Percentiles rank a stretch among this genome's conserved stretches.
Evolutionary conservation across 768 basidiomycete species (phyloP).

Genomic region (Suillus americanus): DNA sequence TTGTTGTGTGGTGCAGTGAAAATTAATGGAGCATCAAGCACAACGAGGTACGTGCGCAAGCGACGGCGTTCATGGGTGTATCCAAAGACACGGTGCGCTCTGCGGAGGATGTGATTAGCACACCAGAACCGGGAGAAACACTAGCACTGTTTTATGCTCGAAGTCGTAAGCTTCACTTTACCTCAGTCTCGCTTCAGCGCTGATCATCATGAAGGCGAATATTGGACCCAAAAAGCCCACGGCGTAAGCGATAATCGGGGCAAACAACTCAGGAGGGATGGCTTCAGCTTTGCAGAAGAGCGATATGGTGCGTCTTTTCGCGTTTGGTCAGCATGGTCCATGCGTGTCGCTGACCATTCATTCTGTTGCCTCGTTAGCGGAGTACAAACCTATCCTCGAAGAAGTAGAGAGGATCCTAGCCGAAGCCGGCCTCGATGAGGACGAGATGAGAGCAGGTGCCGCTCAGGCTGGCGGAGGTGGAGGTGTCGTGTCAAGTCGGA

Average conservation of each 20-base stretch:
- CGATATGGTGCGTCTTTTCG: slow-evolving; percentile 59
- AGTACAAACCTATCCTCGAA: slow-evolving; percentile 78
- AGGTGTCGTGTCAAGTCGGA: slow-evolving; percentile 39
- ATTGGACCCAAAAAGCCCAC: slow-evolving; percentile 78
- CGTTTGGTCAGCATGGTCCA: not conserved
- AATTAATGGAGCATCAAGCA: slow-evolving; percentile 8
- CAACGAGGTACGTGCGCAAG: slow-evolving; percentile 43
- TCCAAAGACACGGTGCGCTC: slow-evolving; percentile 52
- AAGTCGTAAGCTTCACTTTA: slow-evolving; percentile 51
- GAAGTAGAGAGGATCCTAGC: slow-evolving; percentile 82
- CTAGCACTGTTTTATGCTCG: slow-evolving; percentile 82
- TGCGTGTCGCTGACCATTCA: slow-evolving; percentile 3
- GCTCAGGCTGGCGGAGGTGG: slow-evolving; percentile 30
- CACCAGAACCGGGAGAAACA: slow-evolving; percentile 83
- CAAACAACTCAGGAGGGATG: slow-evolving; percentile 75
- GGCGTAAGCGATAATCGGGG: slow-evolving; percentile 61
- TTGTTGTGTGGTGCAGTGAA: not conserved
- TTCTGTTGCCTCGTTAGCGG: slow-evolving; percentile 39
- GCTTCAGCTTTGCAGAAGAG: slow-evolving; percentile 73
- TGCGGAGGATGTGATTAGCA: slow-evolving; percentile 71
- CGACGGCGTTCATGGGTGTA: slow-evolving; percentile 62
- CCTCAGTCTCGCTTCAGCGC: not conserved
- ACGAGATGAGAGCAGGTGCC: slow-evolving; percentile 60
- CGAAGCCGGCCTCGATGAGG: slow-evolving; percentile 83
- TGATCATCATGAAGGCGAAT: slow-evolving; percentile 50